Conservation (phyloP, 2,329 filamentous ascomycete species). For the Xylariaceae sp. region DNA sequence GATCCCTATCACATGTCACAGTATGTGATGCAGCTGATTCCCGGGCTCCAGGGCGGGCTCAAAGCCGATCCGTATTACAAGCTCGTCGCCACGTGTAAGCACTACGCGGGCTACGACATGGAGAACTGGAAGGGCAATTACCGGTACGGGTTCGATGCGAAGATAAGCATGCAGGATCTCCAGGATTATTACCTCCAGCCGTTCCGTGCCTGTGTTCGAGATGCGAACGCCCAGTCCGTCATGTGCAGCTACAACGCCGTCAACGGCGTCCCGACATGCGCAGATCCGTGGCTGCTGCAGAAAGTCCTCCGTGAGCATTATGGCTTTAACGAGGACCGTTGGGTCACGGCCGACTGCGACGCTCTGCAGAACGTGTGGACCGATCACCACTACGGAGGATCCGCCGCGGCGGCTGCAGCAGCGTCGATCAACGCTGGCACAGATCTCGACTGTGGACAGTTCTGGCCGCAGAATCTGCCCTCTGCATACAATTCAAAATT, state of each 20-base stretch:
- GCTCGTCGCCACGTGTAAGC: conserved; percentile 64
- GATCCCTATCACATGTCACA: conserved; percentile 57
- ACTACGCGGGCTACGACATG: conserved; percentile 64
- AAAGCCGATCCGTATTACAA: conserved; percentile 41
- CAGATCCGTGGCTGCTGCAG: conserved; percentile 66
- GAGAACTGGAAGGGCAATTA: conserved; percentile 53
- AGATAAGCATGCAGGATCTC: conserved; percentile 66
- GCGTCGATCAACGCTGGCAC: conserved; percentile 47
- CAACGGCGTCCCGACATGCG: conserved; percentile 70
- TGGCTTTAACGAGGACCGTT: conserved; percentile 67
- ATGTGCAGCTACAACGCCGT: conserved; percentile 71
- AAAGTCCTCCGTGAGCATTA: conserved; percentile 67
- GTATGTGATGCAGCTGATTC: conserved; percentile 61
- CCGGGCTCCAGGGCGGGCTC: conserved; percentile 55
- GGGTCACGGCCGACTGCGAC: conserved; percentile 70
- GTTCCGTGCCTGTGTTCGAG: conserved; percentile 67
- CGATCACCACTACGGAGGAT: conserved; percentile 47
- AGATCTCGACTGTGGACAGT: conserved; percentile 44
- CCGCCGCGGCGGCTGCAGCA: conserved; percentile 43
- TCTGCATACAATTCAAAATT: conserved; percentile 42
- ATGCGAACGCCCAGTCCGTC: conserved; percentile 61
- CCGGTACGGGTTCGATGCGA: conserved; percentile 62
- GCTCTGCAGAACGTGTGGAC: conserved; percentile 64
- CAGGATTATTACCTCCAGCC: conserved; percentile 71
- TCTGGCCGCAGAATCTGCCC: conserved; percentile 39